Evolutionary conservation across 805 yeast species (phyloP), one percentile per base, ranked within the genome.

Genomic region (Saccharomycopsis selenospora): DNA sequence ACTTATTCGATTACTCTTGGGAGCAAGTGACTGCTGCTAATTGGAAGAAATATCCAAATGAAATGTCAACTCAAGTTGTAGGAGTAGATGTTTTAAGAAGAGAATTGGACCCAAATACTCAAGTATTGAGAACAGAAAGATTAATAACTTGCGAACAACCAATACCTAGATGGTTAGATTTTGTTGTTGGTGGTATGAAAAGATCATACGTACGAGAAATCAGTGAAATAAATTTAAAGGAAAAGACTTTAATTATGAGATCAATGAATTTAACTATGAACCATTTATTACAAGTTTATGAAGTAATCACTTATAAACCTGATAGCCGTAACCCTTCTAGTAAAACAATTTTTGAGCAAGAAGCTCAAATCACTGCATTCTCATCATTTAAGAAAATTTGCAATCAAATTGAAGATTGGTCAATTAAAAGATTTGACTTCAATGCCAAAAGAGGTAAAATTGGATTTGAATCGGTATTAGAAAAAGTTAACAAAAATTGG

Each of bases 21-120:
- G 95, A 85, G 23, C 88, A 85, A 57, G 95, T 91, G 23, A 84
- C 96, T 0, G 89, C 95, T 1, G 97, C 98, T 45, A 89, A 90
- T 66, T 91, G 99, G 99, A 80, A 77, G 56, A 91, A 91, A 58
- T 91, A 91, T 66, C 99, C 99, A n/a, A 91, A 93, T 62, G 95
- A 89, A 57, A 72, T 82, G 50, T 81, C 96, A 5, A 77, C 95
- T 0, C 99, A 91, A 65, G 99, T 91, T 7, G 82, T 87, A 25
- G 93, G 93, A 1, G 98, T 93, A 17, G 99, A 91, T 62, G 87
- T 88, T 1, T 65, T 91, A 27, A 72, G 84, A 51, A 73, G 98
- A 54, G 88, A 82, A 57, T 60, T 88, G 18, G 76, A 79, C 56
- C 66, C 72, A 1, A 66, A 63, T 5, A 72, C 75, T 1, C 73